Evolutionary conservation across 371 early-diverging fungal species (phyloP).

Genomic region (Lichtheimia corymbifera): DNA sequence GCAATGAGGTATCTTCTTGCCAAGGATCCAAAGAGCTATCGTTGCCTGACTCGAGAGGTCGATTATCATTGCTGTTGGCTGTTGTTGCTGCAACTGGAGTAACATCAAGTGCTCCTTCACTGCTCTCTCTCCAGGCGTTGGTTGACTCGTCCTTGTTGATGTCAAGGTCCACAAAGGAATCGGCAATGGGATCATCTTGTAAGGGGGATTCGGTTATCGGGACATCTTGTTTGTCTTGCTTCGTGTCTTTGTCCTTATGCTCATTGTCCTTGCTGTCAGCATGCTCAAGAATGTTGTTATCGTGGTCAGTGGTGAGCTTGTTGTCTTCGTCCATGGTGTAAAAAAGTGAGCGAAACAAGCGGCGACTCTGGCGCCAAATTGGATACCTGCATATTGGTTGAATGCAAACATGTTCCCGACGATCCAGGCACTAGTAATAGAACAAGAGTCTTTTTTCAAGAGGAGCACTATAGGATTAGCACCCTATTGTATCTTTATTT

Average conservation of each 20-base stretch:
- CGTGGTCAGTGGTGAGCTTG: neutral
- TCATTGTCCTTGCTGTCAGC: neutral
- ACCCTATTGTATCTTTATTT: neutral
- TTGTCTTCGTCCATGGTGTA: neutral
- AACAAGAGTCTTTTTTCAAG: neutral
- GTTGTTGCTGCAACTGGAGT: constrained; percentile 1
- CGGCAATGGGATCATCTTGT: too few species aligned
- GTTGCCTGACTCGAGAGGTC: neutral
- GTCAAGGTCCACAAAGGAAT: neutral
- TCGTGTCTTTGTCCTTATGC: neutral
- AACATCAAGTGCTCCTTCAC: neutral
- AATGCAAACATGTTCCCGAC: neutral
- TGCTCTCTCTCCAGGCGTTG: neutral
- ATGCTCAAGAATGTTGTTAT: neutral
- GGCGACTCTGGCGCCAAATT: neutral
- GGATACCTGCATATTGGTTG: neutral
- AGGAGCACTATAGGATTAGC: neutral
- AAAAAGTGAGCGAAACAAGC: neutral
- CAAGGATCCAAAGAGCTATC: constrained; percentile 1
- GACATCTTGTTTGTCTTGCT: neutral
- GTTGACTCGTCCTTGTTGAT: constrained; percentile 1
- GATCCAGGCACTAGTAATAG: neutral
- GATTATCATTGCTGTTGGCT: neutral
- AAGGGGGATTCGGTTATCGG: neutral
- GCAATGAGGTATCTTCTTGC: constrained; percentile 21